Evolutionary conservation across 148 eudicot genomes (phyloP).

Genomic region (Pouteria glomerata): DNA sequence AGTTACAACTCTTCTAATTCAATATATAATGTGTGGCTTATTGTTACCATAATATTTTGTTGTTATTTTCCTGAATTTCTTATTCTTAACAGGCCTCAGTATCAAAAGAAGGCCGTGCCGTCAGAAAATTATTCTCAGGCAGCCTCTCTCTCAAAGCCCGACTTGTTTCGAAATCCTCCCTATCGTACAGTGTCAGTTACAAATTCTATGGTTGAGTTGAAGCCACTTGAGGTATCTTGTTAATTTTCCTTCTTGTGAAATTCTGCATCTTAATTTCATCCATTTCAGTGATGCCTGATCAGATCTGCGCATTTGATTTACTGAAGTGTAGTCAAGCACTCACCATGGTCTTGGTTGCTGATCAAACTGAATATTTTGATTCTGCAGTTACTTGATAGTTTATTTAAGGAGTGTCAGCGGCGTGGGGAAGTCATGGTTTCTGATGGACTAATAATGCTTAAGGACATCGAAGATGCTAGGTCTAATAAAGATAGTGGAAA

Average conservation of each 20-base stretch:
- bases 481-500: conserved; percentile 44
- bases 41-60: neutral
- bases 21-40: neutral
- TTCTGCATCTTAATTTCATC: neutral
- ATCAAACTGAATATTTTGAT: conserved; percentile 2
- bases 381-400: conserved; percentile 55
- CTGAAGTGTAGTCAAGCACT: neutral
- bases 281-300: no score
- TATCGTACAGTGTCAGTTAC: conserved; percentile 45
- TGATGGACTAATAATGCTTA: conserved; percentile 55
- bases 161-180: conserved; percentile 44
- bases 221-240: conserved; percentile 66
- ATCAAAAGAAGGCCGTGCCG: conserved; percentile 39
- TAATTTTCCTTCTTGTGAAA: neutral
- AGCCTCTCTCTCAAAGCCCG: conserved; percentile 50
- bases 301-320: neutral
- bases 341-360: neutral
- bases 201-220: conserved; percentile 58
- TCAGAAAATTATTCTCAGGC: conserved; percentile 29
- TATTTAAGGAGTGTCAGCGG: conserved; percentile 54
- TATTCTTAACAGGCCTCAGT: conserved; percentile 49
- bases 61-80: neutral
- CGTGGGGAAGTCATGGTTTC: conserved; percentile 60
- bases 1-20: neutral
- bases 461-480: conserved; percentile 77